phyloP scores from a whole-genome alignment of 2,329 filamentous ascomycete genomes.

The Colletotrichum scovillei region DNA sequence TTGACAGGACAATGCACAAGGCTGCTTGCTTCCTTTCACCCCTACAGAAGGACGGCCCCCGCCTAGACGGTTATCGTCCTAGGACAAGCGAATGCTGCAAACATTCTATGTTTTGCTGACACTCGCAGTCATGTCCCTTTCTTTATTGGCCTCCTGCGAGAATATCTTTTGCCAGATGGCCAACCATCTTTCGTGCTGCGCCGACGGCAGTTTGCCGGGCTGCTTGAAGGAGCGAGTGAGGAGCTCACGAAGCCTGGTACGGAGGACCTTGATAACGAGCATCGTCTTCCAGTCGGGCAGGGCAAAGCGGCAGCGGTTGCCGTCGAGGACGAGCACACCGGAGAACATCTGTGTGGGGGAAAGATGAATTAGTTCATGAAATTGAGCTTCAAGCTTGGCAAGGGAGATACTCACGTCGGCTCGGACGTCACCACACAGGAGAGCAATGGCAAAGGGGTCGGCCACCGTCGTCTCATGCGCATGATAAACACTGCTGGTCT shows the following conservation, averaged over 20 bases:
- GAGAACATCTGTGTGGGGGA: slow-evolving; percentile 75
- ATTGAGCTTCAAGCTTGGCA: neutral
- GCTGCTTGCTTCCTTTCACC: too few relatives aligned
- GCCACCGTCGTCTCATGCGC: slow-evolving; percentile 88
- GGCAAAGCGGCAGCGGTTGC: slow-evolving; percentile 86
- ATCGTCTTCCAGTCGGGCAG: slow-evolving; percentile 91
- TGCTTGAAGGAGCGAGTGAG: slow-evolving; percentile 77
- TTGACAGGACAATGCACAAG: neutral
- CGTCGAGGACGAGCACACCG: slow-evolving; percentile 87
- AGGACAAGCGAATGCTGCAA: neutral
- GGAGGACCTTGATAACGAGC: slow-evolving; percentile 87
- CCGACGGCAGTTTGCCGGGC: slow-evolving; percentile 70
- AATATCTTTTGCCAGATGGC: slow-evolving; percentile 81
- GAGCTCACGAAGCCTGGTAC: slow-evolving; percentile 79
- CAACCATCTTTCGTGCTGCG: slow-evolving; percentile 79
- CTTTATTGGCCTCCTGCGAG: slow-evolving; percentile 58
- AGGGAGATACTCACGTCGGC: slow-evolving; percentile 72
- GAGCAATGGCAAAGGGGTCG: slow-evolving; percentile 83
- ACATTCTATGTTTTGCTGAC: slow-evolving; percentile 43
- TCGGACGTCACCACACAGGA: slow-evolving; percentile 89
- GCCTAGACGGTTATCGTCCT: neutral
- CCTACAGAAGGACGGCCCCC: too few relatives aligned
- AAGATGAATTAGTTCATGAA: slow-evolving; percentile 14
- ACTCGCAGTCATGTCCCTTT: slow-evolving; percentile 39
- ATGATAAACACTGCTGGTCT: slow-evolving; percentile 75